Evolutionary conservation across 495 filamentous ascomycete genomes (phyloP).

Genomic region (Penicillium coprophilum): DNA sequence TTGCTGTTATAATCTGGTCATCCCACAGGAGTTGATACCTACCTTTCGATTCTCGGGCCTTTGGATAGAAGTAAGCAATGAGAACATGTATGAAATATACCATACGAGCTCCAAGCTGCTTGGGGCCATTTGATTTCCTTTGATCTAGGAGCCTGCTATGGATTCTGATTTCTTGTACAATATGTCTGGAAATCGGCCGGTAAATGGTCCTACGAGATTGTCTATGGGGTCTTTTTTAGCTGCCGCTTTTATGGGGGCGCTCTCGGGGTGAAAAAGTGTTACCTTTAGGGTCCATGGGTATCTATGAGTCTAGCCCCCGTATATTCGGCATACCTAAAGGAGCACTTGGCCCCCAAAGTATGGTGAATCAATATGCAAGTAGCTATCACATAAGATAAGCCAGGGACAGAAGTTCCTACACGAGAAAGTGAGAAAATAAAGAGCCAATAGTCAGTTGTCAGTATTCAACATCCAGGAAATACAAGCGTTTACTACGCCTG

Average conservation of each 20-base stretch:
- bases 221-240: no score
- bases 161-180: not conserved
- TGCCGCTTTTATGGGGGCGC: no score
- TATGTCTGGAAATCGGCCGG: not conserved
- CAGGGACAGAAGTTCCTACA: not conserved
- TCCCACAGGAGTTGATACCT: constrained; percentile 1
- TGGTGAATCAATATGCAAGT: not conserved
- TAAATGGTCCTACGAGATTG: no score
- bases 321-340: no score
- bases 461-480: no score
- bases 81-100: not conserved
- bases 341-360: not conserved
- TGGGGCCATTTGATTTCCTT: constrained; percentile 3
- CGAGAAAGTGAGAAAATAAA: not conserved
- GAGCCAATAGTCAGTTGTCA: not conserved
- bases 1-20: not conserved
- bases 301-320: no score
- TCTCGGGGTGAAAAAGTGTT: no score
- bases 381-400: not conserved
- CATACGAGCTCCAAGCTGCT: not conserved
- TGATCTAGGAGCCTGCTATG: not conserved
- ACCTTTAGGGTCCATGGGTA: no score
- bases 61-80: not conserved
- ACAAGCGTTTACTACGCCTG: no score
- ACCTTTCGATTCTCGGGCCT: not conserved